phyloP scores from a whole-genome alignment of 1,139 yeast genomes.

The Keqinozyma sinolaborantium region DNA sequence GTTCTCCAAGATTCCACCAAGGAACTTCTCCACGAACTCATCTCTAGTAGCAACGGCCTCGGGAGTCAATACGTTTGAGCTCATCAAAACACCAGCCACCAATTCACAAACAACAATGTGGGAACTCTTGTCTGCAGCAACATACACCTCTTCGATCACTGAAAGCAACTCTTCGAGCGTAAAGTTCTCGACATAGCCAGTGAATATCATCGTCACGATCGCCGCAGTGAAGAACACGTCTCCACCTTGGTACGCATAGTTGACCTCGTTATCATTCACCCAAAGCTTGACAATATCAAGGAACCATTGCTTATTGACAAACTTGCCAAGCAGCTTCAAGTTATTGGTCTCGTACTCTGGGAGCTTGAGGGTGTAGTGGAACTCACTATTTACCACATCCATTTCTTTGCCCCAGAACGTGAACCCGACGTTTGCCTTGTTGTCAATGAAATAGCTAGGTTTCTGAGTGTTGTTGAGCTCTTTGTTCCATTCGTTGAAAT shows the following conservation, averaged over 20 bases:
- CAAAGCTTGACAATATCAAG: constrained; percentile 48
- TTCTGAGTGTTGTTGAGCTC: constrained; percentile 51
- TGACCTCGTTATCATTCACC: constrained; percentile 63
- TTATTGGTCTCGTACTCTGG: constrained; percentile 35
- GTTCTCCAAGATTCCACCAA: constrained; percentile 45
- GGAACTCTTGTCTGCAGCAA: constrained; percentile 58
- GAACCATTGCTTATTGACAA: constrained; percentile 60
- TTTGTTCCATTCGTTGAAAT: constrained; percentile 38
- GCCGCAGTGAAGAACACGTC: constrained; percentile 53
- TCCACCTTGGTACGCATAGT: constrained; percentile 57
- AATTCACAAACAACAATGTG: constrained; percentile 64
- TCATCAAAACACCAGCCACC: constrained; percentile 53
- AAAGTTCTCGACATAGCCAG: constrained; percentile 32
- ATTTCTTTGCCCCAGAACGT: constrained; percentile 69
- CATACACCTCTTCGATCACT: constrained; percentile 49
- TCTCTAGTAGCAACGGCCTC: constrained; percentile 37
- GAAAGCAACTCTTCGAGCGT: constrained; percentile 46
- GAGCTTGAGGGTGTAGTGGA: constrained; percentile 13
- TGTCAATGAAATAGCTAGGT: constrained; percentile 58
- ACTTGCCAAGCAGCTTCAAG: constrained; percentile 40
- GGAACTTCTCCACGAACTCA: constrained; percentile 38
- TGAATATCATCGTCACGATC: constrained; percentile 42
- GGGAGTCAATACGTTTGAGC: constrained; percentile 35
- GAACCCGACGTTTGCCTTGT: constrained; percentile 63
- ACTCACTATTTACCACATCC: constrained; percentile 40